Conservation (phyloP, 192 early-diverging fungal genomes). For the Coemansia nantahalensis region DNA sequence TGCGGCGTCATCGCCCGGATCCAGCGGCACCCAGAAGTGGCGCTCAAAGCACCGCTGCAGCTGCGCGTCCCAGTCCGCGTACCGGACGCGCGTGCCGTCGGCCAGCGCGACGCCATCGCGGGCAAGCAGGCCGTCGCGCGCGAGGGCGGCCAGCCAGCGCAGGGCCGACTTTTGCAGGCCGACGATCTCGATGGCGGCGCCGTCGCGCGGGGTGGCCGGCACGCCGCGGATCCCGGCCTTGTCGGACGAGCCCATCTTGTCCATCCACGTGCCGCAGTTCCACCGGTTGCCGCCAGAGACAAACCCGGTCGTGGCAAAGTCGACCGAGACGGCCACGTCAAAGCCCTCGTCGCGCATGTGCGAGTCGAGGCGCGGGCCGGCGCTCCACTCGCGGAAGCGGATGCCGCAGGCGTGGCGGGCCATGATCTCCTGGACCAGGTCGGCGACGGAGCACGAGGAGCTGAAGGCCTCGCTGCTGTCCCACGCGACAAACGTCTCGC, state of each 20-base stretch:
- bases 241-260: constrained; percentile 94
- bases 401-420: constrained; percentile 88
- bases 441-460: constrained; percentile 67
- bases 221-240: constrained; percentile 91
- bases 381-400: constrained; percentile 93
- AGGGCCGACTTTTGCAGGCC: constrained; percentile 84
- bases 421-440: constrained; percentile 90
- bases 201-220: constrained; percentile 93
- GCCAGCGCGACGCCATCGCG: constrained; percentile 50
- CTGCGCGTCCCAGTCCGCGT: constrained; percentile 75
- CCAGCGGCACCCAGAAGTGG: constrained; percentile 86
- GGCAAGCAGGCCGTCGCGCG: constrained; percentile 41
- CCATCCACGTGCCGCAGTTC: constrained; percentile 99
- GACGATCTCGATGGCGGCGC: constrained; percentile 87
- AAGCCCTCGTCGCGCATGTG: constrained; percentile 94
- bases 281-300: constrained; percentile 82
- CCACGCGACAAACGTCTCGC: constrained; percentile 66
- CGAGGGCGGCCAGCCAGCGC: constrained; percentile 71
- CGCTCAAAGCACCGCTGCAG: constrained; percentile 82
- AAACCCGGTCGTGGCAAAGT: constrained; percentile 73
- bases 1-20: constrained; percentile 59
- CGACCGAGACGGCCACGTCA: constrained; percentile 70
- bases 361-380: constrained; percentile 80
- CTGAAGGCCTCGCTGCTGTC: constrained; percentile 66
- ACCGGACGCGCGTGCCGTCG: constrained; percentile 53